Base-by-base conservation (phyloP, 805 yeast species). In the Nakazawaea laoshanensis region DNA sequence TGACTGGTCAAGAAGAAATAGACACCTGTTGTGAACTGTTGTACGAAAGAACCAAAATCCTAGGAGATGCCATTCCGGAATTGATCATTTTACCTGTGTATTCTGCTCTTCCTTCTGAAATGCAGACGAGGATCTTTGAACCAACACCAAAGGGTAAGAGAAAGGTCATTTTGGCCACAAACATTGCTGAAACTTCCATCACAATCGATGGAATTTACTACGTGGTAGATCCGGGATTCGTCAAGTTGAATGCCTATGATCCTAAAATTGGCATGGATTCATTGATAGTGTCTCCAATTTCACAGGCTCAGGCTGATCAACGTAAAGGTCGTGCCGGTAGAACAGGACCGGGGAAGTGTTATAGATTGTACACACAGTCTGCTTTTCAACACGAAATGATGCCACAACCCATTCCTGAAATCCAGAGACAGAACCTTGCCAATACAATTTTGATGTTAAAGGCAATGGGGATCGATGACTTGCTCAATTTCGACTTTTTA, bases 291-390 rank as follows among this genome's bases (percentile, higher is more conserved):
- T 69, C 78, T 11, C 95, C 95, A 1, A 86, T 92, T 30, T 89
- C 97, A 0, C 82, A 83, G 46, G 97, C 98, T 0, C 94, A 88
- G 50, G 96, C 97, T 0, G 83, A 83, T 44, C 98, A 92, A 57
- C 69, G 98, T 50, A 74, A 94, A 29, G 98, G 98, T 36, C 73
- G 98, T 51, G 98, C 98, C 0, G 98, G 98, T 30, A 80, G 98
- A 62, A 86, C 94, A 0, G 94, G 94, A 0, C 95, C 96, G 0
- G 98, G 98, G 2, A 79, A 84, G 44, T 94, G 98, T 50, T 92
- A 77, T 49, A 61, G 98, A 36, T 59, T 92, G n/a, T 92, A 82
- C 53, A 88, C 97, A 0, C 88, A 85, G 47, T 61, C 74, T 38
- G 88, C 95, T 0, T 88, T 65, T 52, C 60, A 69, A 37, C 68